Evolutionary conservation across 2,329 filamentous ascomycete genomes (phyloP).

Genomic region (Biscogniauxia mediterranea): DNA sequence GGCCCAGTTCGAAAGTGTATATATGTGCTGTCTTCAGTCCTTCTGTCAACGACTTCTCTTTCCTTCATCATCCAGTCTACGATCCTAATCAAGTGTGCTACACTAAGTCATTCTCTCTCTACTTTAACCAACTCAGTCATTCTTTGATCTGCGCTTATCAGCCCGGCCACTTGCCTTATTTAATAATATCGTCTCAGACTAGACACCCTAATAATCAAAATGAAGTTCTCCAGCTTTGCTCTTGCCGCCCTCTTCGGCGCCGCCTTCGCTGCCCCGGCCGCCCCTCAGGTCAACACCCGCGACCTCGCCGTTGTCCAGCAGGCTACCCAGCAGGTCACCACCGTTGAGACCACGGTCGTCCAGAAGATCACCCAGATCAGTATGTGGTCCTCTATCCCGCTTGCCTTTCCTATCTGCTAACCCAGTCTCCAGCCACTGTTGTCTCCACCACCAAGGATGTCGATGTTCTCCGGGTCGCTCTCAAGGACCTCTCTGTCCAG

Average conservation of each 20-base stretch:
- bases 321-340: constrained; percentile 17
- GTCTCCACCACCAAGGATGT: constrained; percentile 12
- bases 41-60: constrained; percentile 9
- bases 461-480: constrained; percentile 23
- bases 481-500: constrained; percentile 22
- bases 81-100: constrained; percentile 24
- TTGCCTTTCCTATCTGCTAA: constrained; percentile 6
- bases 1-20: constrained; percentile 10
- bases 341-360: constrained; percentile 20
- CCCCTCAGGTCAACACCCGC: constrained; percentile 12
- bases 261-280: constrained; percentile 28
- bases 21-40: constrained; percentile 21
- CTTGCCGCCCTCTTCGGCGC: constrained; percentile 33
- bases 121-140: constrained; percentile 25
- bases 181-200: not conserved
- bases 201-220: constrained; percentile 21
- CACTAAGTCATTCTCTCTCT: constrained; percentile 25
- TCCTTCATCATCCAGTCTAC: constrained; percentile 16
- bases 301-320: constrained; percentile 14
- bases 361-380: constrained; percentile 19
- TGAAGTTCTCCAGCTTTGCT: constrained; percentile 34
- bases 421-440: constrained; percentile 10
- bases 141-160: constrained; percentile 25
- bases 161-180: constrained; percentile 4
- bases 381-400: constrained; percentile 7